A percentile compares a stretch with the other conserved stretches of the same genome.
These are phyloP conservation scores for Lentinula guzmanii DNA, from an alignment of 768 basidiomycete species.

Conservation along the genomic window DNA sequence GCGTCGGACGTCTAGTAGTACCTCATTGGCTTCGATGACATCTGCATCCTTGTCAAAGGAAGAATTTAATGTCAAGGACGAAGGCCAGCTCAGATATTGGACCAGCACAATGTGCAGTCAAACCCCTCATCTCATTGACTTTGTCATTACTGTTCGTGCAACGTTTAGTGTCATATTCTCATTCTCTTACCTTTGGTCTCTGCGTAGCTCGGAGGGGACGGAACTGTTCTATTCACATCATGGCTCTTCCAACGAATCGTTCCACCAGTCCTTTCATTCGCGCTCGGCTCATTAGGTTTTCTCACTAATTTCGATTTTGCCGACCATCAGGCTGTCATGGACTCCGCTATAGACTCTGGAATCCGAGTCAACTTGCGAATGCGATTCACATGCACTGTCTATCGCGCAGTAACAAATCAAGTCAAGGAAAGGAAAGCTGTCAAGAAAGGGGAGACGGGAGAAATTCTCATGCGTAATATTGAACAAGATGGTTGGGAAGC, in stretches of 20 bases:
- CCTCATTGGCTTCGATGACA: conserved; percentile 53
- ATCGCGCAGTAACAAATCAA: conserved; percentile 79
- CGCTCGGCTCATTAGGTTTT: conserved; percentile 95
- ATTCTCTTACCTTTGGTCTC: not conserved
- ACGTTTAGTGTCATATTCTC: not conserved
- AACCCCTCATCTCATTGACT: conserved; percentile 91
- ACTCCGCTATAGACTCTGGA: conserved; percentile 83
- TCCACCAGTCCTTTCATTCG: conserved; percentile 97
- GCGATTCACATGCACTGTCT: conserved; percentile 99
- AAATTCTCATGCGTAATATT: conserved; percentile 93
- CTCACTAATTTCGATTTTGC: conserved; percentile 95
- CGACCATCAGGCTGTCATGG: conserved; percentile 80
- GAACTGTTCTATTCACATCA: conserved; percentile 96
- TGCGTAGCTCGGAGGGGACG: conserved; percentile 89
- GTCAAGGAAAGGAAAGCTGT: conserved; percentile 72
- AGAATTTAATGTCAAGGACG: conserved; percentile 42
- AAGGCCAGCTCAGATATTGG: conserved; percentile 97
- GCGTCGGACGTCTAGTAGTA: conserved; percentile 65
- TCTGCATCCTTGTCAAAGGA: conserved; percentile 37
- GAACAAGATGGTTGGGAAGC: conserved; percentile 95
- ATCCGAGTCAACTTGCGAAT: conserved; percentile 97
- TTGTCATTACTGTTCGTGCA: conserved; percentile 85
- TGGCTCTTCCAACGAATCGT: conserved; percentile 99
- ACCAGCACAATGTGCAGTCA: conserved; percentile 92
- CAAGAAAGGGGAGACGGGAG: conserved; percentile 90